Base-by-base conservation (phyloP, 805 yeast species). In the Cyberlindnera saturnus region DNA sequence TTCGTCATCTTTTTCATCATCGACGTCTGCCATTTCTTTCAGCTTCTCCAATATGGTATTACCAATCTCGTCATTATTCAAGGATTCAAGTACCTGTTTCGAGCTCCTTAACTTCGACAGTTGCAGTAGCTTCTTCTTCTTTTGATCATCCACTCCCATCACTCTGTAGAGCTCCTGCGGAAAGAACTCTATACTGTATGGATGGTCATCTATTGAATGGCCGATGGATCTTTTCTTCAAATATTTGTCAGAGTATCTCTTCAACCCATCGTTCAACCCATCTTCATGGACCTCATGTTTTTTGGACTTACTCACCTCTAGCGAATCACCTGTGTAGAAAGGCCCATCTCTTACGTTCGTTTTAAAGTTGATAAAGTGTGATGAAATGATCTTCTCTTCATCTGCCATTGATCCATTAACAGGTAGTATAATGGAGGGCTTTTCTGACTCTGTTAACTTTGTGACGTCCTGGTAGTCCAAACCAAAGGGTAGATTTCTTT, bases 171-270 rank as follows among this genome's bases (percentile, higher is more conserved):
- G 66, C 59, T 90, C 97, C 15, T 70, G 73, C 1, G 97, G 96
- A 57, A 88, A 84, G 49, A 86, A 72, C 42, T 76, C 79, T 8
- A 78, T 55, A 43, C 75, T 74, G 59, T 81, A 86, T 2, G 95
- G 95, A 64, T 85, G 89, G 41, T 84, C 89, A 47, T 81, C 83
- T 8, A 83, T 75, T 2, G 90, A 80, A 40, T 82, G 73, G 1
- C 88, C 87, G 14, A 82, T 74, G 55, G 75, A 79, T 43, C 86
- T 74, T 53, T 78, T 79, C 59, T 82, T 82, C 50, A 82, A 68
- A 63, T 86, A 90, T 59, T 71, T 73, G 62, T 90, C 97, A 3
- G 95, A 79, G 59, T 87, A 87, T 54, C 97, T 73, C 57, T 81
- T 77, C 35, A 90, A 74, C 2, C 91, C 89, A 59, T 86, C 96